phyloP scores from a whole-genome alignment of 2,329 filamentous ascomycete genomes.

The Ilyonectria robusta region DNA sequence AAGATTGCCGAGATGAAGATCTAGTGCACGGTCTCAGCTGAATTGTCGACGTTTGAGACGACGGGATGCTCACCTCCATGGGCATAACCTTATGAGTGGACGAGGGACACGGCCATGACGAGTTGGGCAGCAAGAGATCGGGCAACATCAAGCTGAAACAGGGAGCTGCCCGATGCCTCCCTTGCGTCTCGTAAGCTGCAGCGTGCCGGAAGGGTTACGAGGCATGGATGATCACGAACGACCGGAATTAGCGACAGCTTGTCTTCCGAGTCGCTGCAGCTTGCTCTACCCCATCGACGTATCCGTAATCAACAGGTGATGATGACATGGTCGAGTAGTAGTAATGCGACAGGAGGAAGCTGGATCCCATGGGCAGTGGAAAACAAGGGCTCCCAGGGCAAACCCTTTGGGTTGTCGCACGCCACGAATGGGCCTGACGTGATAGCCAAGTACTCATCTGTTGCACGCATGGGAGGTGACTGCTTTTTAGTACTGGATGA shows the following conservation, averaged over 20 bases:
- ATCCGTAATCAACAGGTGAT: constrained; percentile 27
- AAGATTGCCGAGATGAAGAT: constrained; percentile 54
- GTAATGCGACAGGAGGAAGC: too few species aligned
- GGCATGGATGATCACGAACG: constrained; percentile 48
- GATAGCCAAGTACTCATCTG: not conserved
- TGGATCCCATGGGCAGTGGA: not conserved
- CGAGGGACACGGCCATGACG: constrained; percentile 48
- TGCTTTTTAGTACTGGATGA: too few species aligned
- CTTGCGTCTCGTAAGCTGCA: constrained; percentile 45
- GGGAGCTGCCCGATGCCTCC: constrained; percentile 27
- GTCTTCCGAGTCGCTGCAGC: not conserved
- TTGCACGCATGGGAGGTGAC: not conserved
- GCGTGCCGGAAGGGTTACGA: constrained; percentile 45
- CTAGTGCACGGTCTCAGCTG: constrained; percentile 28
- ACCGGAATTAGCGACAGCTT: constrained; percentile 30
- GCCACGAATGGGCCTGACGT: not conserved
- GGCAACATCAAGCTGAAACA: constrained; percentile 47
- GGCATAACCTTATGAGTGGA: constrained; percentile 49
- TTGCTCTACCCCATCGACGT: constrained; percentile 45
- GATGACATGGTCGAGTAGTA: not conserved
- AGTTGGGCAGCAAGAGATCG: constrained; percentile 49
- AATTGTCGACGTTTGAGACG: not conserved
- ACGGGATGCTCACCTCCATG: constrained; percentile 47
- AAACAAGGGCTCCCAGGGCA: not conserved
- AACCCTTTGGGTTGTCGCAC: not conserved